Evolutionary conservation across 192 early-diverging fungal species (phyloP), one percentile per base, ranked within the genome.

Genomic region (Diversispora epigaea): DNA sequence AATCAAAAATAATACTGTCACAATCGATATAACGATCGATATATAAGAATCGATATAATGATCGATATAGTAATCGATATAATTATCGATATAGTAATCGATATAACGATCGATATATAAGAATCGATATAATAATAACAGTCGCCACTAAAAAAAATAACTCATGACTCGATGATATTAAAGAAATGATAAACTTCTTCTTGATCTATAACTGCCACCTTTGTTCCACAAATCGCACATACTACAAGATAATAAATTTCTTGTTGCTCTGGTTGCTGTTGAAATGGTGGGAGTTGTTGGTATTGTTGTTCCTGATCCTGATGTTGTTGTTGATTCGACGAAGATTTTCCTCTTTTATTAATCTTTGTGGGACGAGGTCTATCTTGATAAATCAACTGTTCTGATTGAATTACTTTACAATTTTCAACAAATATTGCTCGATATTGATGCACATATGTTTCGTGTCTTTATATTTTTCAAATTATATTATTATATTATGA

Each of bases 111-210:
- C 25, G 25, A 32, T 32, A 32, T 32, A 32, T 32, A 32, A 32
- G 25, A 32, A 1, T 32, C 25, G 25, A 32, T 32, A 32, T 32
- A 32, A 2, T 32, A 32, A 32, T 32, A 32, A 32, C 2, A 32
- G 2, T 32, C 2, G 25, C 25, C 25, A 32, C 25, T 32, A 32
- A 32, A 32, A n/a, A 32, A 50, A 50, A 50, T 50, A 50, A 54
- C 14, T 54, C 14, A 64, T 64, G 68, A 70, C 4, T 87, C 83
- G 46, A 91, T 87, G 49, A 85, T 80, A 84, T 91, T 87, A 67
- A 89, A 91, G 68, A 90, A 90, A 76, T 91, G 90, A 75, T 82
- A 91, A 3, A 91, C 84, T 71, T 91, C 89, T 22, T 90, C 89
- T 17, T 83, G 73, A 71, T 90, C 90, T 21, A 89, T 77, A 54